Conservation (phyloP, 164 flowering plant genomes). For the Magnolia officinalis region DNA sequence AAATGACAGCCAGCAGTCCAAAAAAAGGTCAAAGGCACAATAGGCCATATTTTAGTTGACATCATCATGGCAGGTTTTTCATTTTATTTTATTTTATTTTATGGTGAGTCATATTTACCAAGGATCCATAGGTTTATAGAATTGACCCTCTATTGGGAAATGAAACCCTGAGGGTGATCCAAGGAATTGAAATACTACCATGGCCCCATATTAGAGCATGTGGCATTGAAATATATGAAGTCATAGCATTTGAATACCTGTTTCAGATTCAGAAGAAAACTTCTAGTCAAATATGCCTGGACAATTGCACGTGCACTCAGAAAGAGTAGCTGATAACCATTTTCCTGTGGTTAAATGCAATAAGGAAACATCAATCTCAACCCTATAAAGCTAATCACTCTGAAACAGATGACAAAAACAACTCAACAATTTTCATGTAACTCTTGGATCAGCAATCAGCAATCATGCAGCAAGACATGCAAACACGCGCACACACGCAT, state of each 20-base stretch:
- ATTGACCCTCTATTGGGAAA: too few species aligned
- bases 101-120: not conserved
- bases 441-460: too few species aligned
- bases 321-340: slow-evolving; percentile 92
- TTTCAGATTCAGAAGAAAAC: slow-evolving; percentile 73
- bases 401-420: slow-evolving; percentile 1
- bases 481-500: too few species aligned
- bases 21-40: not conserved
- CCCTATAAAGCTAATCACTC: not conserved
- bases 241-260: slow-evolving; percentile 49
- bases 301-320: slow-evolving; percentile 99
- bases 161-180: not conserved
- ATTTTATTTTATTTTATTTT: not conserved
- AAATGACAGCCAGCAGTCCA: not conserved
- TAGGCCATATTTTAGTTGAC: not conserved
- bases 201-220: not conserved
- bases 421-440: slow-evolving; percentile 3
- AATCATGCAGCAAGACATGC: too few species aligned
- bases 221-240: not conserved
- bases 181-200: not conserved
- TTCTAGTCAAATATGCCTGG: slow-evolving; percentile 89
- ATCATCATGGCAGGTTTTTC: not conserved
- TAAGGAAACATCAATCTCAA: not conserved
- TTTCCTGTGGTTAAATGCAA: slow-evolving; percentile 54
- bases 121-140: not conserved